Conservation (phyloP, 495 filamentous ascomycete species). For the Tuber microsphaerosporum region DNA sequence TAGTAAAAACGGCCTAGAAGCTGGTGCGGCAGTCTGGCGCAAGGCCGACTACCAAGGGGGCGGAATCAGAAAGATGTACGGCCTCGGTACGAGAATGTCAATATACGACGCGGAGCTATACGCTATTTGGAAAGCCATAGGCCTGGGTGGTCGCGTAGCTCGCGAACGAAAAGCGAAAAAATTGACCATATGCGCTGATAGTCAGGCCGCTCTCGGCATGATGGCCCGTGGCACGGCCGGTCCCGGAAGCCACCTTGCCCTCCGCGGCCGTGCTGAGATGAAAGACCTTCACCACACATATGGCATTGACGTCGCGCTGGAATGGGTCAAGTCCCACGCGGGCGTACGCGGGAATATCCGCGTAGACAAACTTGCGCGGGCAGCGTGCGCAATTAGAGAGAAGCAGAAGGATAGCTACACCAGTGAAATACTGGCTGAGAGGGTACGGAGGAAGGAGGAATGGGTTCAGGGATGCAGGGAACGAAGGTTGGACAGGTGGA, state of each 20-base stretch:
- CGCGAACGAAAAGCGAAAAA: neutral
- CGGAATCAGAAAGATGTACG: neutral
- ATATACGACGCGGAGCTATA: slow-evolving; percentile 2
- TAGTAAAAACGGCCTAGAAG: neutral
- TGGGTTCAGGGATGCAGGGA: neutral
- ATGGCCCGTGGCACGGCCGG: neutral
- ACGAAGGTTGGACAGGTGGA: neutral
- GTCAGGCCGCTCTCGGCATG: neutral
- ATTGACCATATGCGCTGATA: neutral
- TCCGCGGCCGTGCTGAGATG: neutral
- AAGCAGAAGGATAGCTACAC: slow-evolving; percentile 1
- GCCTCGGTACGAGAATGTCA: neutral
- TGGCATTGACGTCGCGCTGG: neutral
- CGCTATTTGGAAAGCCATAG: neutral
- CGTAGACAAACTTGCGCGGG: slow-evolving; percentile 1
- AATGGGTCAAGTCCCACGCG: slow-evolving; percentile 2
- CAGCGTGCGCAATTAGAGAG: neutral
- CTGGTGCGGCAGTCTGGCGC: neutral
- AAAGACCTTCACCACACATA: neutral
- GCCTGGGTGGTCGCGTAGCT: neutral
- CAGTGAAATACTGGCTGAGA: neutral
- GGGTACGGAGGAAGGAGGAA: neutral
- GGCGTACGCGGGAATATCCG: slow-evolving; percentile 1
- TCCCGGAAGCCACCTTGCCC: neutral
- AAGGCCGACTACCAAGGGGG: neutral